Percentiles rank a stretch among this genome's conserved stretches.
These are phyloP conservation scores for Blastobotrys terrestris DNA, from an alignment of 805 yeast genomes.

Conservation along the genomic window DNA sequence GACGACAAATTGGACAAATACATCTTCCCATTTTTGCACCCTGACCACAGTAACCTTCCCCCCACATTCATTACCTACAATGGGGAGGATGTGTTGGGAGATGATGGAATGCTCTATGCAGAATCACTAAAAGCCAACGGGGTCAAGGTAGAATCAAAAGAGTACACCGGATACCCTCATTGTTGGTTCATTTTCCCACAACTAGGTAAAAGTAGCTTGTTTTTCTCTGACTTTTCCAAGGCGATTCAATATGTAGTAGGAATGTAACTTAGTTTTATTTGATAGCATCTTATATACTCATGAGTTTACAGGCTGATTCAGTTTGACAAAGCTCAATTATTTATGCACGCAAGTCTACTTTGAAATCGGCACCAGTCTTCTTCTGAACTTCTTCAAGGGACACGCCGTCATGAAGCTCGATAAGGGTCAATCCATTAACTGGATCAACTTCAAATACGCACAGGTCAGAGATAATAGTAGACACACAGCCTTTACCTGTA, in stretches of 20 bases:
- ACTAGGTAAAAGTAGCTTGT: not conserved
- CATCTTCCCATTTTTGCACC: conserved; percentile 39
- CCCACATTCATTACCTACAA: conserved; percentile 34
- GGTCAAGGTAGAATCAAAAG: conserved; percentile 10
- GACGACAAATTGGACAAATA: conserved; percentile 28
- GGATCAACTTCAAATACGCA: conserved; percentile 14
- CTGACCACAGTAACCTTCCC: conserved; percentile 30
- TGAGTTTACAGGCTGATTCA: too few relatives aligned
- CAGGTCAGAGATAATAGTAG: not conserved
- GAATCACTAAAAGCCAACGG: conserved; percentile 37
- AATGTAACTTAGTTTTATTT: not conserved
- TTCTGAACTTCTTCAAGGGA: not conserved
- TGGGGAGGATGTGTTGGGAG: conserved; percentile 40
- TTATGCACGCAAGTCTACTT: not conserved
- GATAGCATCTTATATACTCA: not conserved
- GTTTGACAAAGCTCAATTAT: too few relatives aligned
- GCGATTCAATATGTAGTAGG: not conserved
- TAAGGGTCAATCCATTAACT: not conserved
- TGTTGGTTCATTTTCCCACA: conserved; percentile 1
- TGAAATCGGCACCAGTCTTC: not conserved
- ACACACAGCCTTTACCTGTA: conserved; percentile 4
- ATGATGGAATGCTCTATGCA: conserved; percentile 41
- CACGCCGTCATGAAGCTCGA: not conserved
- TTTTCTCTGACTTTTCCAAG: not conserved
- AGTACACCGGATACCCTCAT: conserved; percentile 42